Evolutionary conservation across 352 stramenopile genomes (phyloP).

Genomic region (Phytophthora capsici): DNA sequence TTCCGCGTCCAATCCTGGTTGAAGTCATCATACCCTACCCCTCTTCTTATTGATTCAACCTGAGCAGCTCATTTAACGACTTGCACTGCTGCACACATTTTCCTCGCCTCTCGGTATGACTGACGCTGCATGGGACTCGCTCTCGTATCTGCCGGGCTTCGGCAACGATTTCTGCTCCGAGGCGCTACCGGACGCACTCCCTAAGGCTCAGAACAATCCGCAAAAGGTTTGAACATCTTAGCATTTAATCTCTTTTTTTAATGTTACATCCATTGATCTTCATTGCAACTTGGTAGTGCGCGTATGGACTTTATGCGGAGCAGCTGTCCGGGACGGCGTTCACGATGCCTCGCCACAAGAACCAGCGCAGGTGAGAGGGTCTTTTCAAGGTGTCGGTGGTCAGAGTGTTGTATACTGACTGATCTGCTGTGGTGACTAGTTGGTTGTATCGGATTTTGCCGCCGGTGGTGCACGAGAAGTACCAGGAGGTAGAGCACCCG

Average conservation of each 20-base stretch:
- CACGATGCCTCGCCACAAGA: conserved; percentile 91
- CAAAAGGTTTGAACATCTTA: conserved; percentile 58
- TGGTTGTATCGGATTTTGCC: conserved; percentile 96
- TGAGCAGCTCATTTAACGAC: conserved; percentile 22
- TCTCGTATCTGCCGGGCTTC: conserved; percentile 93
- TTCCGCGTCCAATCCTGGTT: conserved; percentile 16
- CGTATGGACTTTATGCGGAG: conserved; percentile 94
- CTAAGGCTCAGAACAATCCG: conserved; percentile 95
- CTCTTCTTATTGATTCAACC: not conserved
- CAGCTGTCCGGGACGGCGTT: conserved; percentile 97
- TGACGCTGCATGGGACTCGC: conserved; percentile 51
- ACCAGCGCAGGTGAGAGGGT: conserved; percentile 82
- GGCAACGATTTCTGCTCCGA: conserved; percentile 95
- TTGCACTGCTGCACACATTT: not conserved
- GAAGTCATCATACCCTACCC: conserved; percentile 7
- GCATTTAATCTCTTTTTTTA: not conserved
- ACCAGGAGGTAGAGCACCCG: conserved; percentile 50
- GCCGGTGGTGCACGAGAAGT: conserved; percentile 81
- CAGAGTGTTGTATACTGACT: not conserved
- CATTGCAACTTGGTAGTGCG: conserved; percentile 47
- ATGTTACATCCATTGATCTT: not conserved
- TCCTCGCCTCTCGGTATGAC: conserved; percentile 11
- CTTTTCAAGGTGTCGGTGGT: conserved; percentile 29
- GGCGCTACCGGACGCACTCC: conserved; percentile 88
- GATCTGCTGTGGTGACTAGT: conserved; percentile 5